phyloP scores from a whole-genome alignment of 257 asterid genomes.

The Solanum sitiens region DNA sequence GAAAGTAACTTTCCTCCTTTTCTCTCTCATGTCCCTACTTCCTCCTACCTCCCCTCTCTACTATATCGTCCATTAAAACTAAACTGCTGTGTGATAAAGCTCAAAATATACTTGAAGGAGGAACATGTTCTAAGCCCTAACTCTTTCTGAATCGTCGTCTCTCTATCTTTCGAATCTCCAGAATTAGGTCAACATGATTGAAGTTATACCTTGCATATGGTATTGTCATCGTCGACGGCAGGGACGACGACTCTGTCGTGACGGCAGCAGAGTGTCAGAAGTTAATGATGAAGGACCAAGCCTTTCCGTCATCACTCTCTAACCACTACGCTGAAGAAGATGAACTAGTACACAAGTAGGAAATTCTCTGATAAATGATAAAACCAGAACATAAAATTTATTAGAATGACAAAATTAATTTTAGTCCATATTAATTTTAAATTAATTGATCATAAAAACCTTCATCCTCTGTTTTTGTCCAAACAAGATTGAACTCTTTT shows the following conservation, averaged over 20 bases:
- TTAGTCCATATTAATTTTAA: not conserved
- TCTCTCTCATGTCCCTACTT: not conserved
- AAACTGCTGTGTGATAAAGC: not conserved
- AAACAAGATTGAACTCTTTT: not conserved
- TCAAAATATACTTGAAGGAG: not conserved
- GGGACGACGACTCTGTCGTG: not conserved
- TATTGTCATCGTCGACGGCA: conserved; percentile 12
- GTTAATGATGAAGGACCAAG: not conserved
- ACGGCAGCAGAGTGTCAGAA: not conserved
- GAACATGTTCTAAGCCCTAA: not conserved
- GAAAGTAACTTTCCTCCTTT: not conserved
- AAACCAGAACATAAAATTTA: not conserved
- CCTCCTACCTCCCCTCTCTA: not conserved
- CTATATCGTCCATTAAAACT: not conserved
- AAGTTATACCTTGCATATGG: conserved; percentile 31
- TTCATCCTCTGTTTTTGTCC: not conserved
- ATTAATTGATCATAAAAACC: not conserved
- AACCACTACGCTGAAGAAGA: conserved; percentile 15
- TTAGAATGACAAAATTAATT: not conserved
- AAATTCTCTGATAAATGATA: not conserved
- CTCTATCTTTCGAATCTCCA: not conserved
- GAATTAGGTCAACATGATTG: conserved; percentile 16
- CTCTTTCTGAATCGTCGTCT: conserved; percentile 12
- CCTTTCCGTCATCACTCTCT: not conserved
- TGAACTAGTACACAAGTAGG: conserved; percentile 22